phyloP scores from a whole-genome alignment of 1,284 basidiomycete species.

The Phellopilus nigrolimitatus region DNA sequence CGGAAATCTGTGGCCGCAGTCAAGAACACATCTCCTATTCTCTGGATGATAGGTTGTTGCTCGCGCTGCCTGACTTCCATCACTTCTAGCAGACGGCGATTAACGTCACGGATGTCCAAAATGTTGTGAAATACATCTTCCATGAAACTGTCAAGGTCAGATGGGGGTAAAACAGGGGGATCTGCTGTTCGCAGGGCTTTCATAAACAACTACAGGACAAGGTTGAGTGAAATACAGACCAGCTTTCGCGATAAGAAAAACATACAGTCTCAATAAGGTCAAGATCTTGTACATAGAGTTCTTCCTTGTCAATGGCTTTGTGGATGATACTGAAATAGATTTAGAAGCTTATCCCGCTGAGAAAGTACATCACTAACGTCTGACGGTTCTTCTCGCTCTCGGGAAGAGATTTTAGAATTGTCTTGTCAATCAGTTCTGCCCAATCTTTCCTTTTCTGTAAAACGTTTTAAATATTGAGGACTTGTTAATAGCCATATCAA shows the following conservation, averaged over 20 bases:
- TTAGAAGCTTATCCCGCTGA: constrained; percentile 11
- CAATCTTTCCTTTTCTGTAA: constrained; percentile 56
- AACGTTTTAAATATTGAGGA: constrained; percentile 1
- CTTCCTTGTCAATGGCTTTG: constrained; percentile 88
- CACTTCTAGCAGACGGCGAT: constrained; percentile 75
- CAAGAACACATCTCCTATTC: constrained; percentile 89
- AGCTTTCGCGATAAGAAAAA: constrained; percentile 4
- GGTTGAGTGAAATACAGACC: constrained; percentile 1
- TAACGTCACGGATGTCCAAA: constrained; percentile 77
- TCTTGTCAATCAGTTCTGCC: constrained; percentile 64
- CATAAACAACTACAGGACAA: constrained; percentile 60
- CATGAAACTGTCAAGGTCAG: constrained; percentile 76
- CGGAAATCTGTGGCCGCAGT: constrained; percentile 87
- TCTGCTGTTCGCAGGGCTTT: constrained; percentile 64
- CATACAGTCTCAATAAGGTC: constrained; percentile 74
- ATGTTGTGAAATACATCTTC: constrained; percentile 87
- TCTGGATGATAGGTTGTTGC: constrained; percentile 77
- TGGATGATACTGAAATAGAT: constrained; percentile 69
- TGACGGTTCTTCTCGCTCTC: constrained; percentile 82
- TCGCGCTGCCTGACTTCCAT: constrained; percentile 88
- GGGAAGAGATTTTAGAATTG: constrained; percentile 65
- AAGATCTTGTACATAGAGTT: constrained; percentile 87
- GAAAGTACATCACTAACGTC: constrained; percentile 40
- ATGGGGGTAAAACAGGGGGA: constrained; percentile 67
- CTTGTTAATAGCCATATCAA: not conserved